Conservation (phyloP, 371 early-diverging fungal genomes). For the Globomyces sp. region DNA sequence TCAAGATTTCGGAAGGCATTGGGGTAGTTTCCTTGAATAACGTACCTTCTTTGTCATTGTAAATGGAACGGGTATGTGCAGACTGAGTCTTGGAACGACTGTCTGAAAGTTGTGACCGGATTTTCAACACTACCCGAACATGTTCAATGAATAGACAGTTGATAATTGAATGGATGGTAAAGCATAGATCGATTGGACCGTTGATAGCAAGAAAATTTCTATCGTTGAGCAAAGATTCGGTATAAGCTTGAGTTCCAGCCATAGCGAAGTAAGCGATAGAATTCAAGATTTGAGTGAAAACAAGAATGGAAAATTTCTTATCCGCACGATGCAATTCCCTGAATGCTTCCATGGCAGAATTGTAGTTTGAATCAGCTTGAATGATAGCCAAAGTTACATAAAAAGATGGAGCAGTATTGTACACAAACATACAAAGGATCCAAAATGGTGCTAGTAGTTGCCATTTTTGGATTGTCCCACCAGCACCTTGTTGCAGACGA, state of each 20-base stretch:
- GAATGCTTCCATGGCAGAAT: not conserved
- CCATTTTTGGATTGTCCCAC: not conserved
- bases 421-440: not conserved
- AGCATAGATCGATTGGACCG: not conserved
- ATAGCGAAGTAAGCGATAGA: not conserved
- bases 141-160: constrained; percentile 14
- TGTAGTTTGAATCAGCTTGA: not conserved
- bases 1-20: too few species aligned
- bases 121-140: not conserved
- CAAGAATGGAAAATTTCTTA: constrained; percentile 1
- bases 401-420: not conserved
- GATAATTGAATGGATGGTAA: not conserved
- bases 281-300: not conserved
- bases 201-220: constrained; percentile 7
- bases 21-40: too few species aligned
- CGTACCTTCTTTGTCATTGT: too few species aligned
- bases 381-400: not conserved
- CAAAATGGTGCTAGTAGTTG: not conserved
- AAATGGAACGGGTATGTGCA: too few species aligned
- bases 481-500: not conserved
- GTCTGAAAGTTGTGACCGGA: not conserved
- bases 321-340: not conserved
- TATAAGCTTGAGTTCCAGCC: not conserved
- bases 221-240: not conserved
- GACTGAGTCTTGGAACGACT: too few species aligned